phyloP scores from a whole-genome alignment of 164 flowering plant species.

The Malania oleifera region DNA sequence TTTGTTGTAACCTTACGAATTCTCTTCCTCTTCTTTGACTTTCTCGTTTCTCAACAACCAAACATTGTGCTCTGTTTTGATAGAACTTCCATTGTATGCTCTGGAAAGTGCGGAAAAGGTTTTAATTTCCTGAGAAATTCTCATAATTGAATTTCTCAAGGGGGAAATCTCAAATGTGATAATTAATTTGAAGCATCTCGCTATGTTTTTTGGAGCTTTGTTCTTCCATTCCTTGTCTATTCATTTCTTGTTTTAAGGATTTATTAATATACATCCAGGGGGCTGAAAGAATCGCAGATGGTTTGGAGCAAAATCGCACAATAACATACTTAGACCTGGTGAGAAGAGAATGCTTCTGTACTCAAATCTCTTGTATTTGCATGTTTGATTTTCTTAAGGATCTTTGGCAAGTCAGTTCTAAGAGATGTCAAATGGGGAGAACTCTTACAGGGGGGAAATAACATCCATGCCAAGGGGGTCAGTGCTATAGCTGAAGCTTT shows the following conservation, averaged over 20 bases:
- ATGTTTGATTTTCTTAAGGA: not conserved
- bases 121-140: not conserved
- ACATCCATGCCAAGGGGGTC: slow-evolving; percentile 76
- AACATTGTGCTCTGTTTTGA: no score
- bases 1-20: no score
- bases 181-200: not conserved
- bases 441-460: slow-evolving; percentile 77
- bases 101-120: not conserved
- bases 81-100: not conserved
- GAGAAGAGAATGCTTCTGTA: slow-evolving; percentile 14
- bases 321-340: slow-evolving; percentile 74
- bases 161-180: not conserved
- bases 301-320: slow-evolving; percentile 76
- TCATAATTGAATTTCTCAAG: not conserved
- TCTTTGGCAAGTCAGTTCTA: not conserved
- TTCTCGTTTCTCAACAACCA: no score
- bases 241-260: not conserved
- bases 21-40: no score
- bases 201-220: no score
- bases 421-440: not conserved
- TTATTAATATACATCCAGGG: slow-evolving; percentile 42
- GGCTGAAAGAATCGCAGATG: slow-evolving; percentile 81
- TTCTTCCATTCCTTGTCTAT: not conserved
- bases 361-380: not conserved
- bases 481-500: slow-evolving; percentile 56